Evolutionary conservation across 208 protist genomes (phyloP).

Genomic region (Leishmania mexicana): DNA sequence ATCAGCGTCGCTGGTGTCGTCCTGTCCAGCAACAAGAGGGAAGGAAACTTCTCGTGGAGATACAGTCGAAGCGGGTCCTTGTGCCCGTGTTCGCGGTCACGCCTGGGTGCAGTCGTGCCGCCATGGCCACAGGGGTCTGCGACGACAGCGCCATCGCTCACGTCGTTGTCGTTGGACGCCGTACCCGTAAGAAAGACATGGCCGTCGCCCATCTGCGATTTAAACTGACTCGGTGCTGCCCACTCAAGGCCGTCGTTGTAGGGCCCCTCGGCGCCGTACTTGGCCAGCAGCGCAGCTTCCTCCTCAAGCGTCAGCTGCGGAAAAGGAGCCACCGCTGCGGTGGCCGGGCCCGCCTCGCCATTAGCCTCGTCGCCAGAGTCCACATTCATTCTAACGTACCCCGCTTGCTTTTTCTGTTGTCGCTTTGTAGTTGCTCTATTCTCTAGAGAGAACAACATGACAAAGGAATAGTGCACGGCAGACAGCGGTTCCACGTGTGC

Average conservation of each 20-base stretch:
- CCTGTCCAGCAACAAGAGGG: background rate
- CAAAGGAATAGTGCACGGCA: background rate
- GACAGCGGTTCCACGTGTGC: background rate
- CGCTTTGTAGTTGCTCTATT: too few relatives aligned
- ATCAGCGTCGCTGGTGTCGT: background rate
- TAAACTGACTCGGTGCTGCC: conserved; percentile 49
- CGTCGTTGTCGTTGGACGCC: conserved; percentile 12
- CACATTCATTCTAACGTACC: conserved; percentile 19
- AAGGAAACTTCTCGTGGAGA: conserved; percentile 9
- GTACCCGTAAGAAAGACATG: conserved; percentile 81
- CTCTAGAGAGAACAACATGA: background rate
- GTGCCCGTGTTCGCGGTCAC: background rate
- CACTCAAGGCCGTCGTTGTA: conserved; percentile 55
- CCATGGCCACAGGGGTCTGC: background rate
- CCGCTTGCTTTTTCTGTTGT: too few relatives aligned
- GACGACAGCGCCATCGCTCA: background rate
- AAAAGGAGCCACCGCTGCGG: background rate
- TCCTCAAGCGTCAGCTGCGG: conserved; percentile 47
- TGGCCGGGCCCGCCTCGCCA: background rate
- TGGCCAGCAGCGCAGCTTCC: conserved; percentile 66
- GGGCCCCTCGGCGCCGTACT: conserved; percentile 66
- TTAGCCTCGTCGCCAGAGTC: conserved; percentile 3
- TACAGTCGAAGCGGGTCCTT: conserved; percentile 14
- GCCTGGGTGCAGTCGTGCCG: background rate
- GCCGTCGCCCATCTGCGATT: conserved; percentile 54